These are phyloP conservation scores for Senecio squalidus DNA, from an alignment of 140 eudicot species.

Conservation along the genomic window DNA sequence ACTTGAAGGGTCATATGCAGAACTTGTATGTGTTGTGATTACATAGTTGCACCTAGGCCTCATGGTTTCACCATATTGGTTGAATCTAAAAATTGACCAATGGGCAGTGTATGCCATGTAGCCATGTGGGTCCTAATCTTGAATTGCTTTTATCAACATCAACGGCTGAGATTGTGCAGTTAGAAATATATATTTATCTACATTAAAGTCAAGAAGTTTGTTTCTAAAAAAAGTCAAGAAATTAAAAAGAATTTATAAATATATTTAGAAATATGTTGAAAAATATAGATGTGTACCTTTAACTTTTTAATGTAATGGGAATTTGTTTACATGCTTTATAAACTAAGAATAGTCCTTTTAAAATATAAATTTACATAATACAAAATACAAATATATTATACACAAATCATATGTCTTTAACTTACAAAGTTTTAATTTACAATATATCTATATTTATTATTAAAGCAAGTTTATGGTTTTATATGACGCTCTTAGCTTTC, in stretches of 20 bases:
- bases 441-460: no score
- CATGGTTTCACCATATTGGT: slow-evolving; percentile 29
- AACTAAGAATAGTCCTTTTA: no score
- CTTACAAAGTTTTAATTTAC: no score
- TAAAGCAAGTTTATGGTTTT: no score
- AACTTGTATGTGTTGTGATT: background rate
- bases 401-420: no score
- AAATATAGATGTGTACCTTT: slow-evolving; percentile 17
- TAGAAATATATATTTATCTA: slow-evolving; percentile 11
- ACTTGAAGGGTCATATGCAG: background rate
- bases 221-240: slow-evolving; percentile 24
- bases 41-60: slow-evolving; percentile 14
- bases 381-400: no score
- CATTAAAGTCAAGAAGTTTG: slow-evolving; percentile 27
- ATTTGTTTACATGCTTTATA: no score
- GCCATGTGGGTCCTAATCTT: slow-evolving; percentile 22
- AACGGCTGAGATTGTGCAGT: slow-evolving; percentile 25
- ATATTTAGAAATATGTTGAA: slow-evolving; percentile 24
- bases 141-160: slow-evolving; percentile 16
- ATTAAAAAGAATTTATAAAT: slow-evolving; percentile 10
- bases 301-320: no score
- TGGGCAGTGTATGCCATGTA: slow-evolving; percentile 32
- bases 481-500: no score
- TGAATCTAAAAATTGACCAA: slow-evolving; percentile 22
- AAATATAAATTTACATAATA: no score